These are phyloP conservation scores for Camellia lanceoleosa DNA, from an alignment of 148 eudicot species.

Conservation along the genomic window DNA sequence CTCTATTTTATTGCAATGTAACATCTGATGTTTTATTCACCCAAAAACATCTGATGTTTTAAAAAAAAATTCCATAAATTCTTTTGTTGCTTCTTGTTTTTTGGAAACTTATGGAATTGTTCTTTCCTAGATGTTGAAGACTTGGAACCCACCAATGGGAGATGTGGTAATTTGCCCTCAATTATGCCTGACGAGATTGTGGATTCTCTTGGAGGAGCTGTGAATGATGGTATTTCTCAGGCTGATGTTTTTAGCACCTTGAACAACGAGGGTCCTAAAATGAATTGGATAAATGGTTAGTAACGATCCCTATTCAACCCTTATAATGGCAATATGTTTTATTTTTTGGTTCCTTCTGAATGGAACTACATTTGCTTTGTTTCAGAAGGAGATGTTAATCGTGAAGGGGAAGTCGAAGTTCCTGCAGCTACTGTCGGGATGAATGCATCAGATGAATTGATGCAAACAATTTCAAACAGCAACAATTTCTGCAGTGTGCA, in stretches of 20 bases:
- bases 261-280: constrained; percentile 12
- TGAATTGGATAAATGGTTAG: constrained; percentile 25
- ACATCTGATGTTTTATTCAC: neutral
- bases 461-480: constrained; percentile 14
- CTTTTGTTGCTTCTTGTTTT: neutral
- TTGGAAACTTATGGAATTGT: neutral
- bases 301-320: neutral
- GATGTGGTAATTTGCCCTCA: constrained; percentile 26
- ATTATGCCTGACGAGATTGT: constrained; percentile 34
- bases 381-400: constrained; percentile 34
- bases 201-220: constrained; percentile 29
- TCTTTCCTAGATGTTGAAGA: constrained; percentile 34
- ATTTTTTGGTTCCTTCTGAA: constrained; percentile 8
- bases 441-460: constrained; percentile 26
- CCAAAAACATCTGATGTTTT: neutral
- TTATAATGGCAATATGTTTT: neutral
- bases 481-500: constrained; percentile 17
- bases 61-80: neutral
- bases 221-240: constrained; percentile 20
- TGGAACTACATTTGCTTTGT: constrained; percentile 13
- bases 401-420: constrained; percentile 29
- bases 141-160: constrained; percentile 32
- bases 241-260: constrained; percentile 32
- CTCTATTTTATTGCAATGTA: constrained; percentile 9
- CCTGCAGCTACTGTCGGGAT: constrained; percentile 13